Evolutionary conservation across 495 filamentous ascomycete species (phyloP), one percentile per base, ranked within the genome.

Genomic region (Podospora anserina): DNA sequence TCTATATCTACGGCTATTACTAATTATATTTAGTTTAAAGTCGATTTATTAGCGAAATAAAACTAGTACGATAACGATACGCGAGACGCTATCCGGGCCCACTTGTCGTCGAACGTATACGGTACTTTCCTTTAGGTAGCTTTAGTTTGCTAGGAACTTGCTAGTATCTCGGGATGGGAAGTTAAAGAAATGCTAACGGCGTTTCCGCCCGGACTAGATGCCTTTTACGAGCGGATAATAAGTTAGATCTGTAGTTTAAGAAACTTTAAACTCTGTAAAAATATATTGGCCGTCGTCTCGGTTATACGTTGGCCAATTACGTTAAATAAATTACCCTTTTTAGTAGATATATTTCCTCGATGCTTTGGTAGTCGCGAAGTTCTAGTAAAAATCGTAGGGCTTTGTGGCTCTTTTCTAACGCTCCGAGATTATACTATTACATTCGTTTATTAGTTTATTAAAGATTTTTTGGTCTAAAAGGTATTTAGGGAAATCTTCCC

Each of bases 71-170:
- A 75, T 34, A 1, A 34, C 11, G 59, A 62, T 9, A 56, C 71
- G 49, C 62, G 68, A 66, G 69, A 55, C 60, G 2, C 53, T 32
- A 69, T 81, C 2, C 55, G 55, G 4, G 13, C 55, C 26, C 56
- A 70, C 32, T 39, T 67, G 5, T 62, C 34, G 3, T 54, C 57
- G 3, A 53, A 67, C n/a, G 65, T 58, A 18, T 54, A 61, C 20
- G 57, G 64, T 23, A 81, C 76, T 67, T 23, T 23, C 1, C 20
- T 23, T 1, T 23, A 1, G 20, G 20, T 23, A 23, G 20, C 20
- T 1, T 23, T 79, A 16, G 74, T 80, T 4, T 76, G 67, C 62
- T 65, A 77, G 70, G 69, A 67, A 18, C 71, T 80, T 26, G 68
- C 58, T 0, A 1, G 27, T 1, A 53, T 23, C 15, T 11, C 11